These are phyloP conservation scores for Lepidium sativum DNA, from an alignment of 345 rosid species.

Conservation along the genomic window DNA sequence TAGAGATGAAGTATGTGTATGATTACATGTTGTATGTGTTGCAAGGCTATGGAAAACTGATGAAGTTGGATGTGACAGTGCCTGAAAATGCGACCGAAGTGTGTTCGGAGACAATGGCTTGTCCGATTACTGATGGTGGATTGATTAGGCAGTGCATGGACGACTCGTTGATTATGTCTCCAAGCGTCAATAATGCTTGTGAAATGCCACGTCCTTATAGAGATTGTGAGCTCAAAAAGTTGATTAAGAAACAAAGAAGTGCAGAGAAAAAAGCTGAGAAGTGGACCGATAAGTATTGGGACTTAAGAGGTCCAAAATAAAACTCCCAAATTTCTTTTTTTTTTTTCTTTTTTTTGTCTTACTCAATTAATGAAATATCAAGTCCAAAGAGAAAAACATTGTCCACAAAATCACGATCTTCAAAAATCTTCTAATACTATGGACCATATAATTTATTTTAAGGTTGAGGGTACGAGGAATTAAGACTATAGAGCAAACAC, in stretches of 20 bases:
- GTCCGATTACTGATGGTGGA: conserved; percentile 29
- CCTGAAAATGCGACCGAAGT: conserved; percentile 31
- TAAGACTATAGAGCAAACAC: too few relatives aligned
- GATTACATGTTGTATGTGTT: conserved; percentile 55
- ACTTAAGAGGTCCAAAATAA: conserved; percentile 13
- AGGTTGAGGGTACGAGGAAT: too few relatives aligned
- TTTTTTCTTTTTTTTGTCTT: too few relatives aligned
- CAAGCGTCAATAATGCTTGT: conserved; percentile 37
- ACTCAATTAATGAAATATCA: too few relatives aligned
- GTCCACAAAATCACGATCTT: too few relatives aligned
- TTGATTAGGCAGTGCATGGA: conserved; percentile 30
- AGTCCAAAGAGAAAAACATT: too few relatives aligned
- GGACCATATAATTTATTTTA: too few relatives aligned
- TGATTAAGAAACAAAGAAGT: conserved; percentile 8
- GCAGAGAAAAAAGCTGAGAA: too few relatives aligned
- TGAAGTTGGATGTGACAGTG: conserved; percentile 40
- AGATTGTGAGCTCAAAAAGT: conserved; percentile 11
- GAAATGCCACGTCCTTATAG: conserved; percentile 36
- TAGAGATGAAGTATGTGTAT: conserved; percentile 43
- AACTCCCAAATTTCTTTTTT: not conserved
- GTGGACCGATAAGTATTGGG: not conserved
- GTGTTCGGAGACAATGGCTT: conserved; percentile 39
- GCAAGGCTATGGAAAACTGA: conserved; percentile 35
- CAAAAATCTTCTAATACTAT: too few relatives aligned
- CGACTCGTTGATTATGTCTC: conserved; percentile 44